Percentiles rank a stretch among this genome's conserved stretches.
phyloP scores from a whole-genome alignment of 2,329 filamentous ascomycete genomes.

The Ceratocystis albifundus region DNA sequence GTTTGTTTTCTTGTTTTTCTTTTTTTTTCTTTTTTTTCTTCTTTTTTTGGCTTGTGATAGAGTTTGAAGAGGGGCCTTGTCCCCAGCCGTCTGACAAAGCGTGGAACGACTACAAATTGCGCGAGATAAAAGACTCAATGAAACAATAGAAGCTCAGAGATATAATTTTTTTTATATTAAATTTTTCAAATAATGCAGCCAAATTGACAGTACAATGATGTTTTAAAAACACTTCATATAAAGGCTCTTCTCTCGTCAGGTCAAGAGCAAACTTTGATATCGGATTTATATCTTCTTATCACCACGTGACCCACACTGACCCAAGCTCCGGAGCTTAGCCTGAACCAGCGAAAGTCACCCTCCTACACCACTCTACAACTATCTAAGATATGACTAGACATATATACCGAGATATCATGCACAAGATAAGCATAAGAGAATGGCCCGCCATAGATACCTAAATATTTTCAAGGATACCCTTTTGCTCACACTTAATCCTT shows the following conservation, averaged over 20 bases:
- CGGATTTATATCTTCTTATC: slow-evolving; percentile 19
- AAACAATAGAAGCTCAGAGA: not conserved
- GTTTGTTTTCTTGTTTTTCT: slow-evolving; percentile 28
- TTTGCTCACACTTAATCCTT: slow-evolving; percentile 6
- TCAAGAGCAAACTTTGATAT: slow-evolving; percentile 18
- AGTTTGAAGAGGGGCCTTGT: not conserved
- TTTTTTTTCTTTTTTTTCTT: slow-evolving; percentile 27
- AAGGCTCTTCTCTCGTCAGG: too few relatives aligned
- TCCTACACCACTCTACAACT: not conserved
- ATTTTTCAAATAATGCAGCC: not conserved
- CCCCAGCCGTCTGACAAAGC: not conserved
- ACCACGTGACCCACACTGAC: slow-evolving; percentile 17
- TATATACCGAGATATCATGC: not conserved
- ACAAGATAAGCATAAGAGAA: not conserved
- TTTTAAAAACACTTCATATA: not conserved
- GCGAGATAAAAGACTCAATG: not conserved
- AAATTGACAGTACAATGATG: not conserved
- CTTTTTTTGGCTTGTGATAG: not conserved
- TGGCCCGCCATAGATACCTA: not conserved
- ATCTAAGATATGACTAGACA: not conserved
- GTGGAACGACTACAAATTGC: not conserved
- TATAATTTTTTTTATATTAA: not conserved
- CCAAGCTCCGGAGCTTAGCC: not conserved
- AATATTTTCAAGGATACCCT: not conserved
- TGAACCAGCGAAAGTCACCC: not conserved